phyloP scores from a whole-genome alignment of 2,329 filamentous ascomycete species.

The Metarhizium guizhouense region DNA sequence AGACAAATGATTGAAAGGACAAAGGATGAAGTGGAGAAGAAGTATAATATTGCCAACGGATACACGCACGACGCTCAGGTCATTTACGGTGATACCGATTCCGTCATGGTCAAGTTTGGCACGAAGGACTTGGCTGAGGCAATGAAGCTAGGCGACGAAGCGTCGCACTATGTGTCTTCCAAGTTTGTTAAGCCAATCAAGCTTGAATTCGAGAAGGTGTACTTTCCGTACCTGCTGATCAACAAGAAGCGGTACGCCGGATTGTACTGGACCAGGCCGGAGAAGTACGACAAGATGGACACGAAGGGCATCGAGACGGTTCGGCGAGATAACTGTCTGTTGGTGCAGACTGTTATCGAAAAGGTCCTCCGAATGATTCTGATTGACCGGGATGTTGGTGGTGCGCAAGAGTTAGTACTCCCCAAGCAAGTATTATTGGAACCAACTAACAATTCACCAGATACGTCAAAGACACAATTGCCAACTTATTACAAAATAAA shows the following conservation, averaged over 20 bases:
- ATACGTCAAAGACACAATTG: slow-evolving; percentile 93
- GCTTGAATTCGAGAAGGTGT: slow-evolving; percentile 98
- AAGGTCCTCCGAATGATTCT: slow-evolving; percentile 92
- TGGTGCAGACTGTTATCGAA: slow-evolving; percentile 96
- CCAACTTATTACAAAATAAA: slow-evolving; percentile 92
- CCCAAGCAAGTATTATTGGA: not conserved
- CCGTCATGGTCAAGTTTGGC: slow-evolving; percentile 99
- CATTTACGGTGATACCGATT: slow-evolving; percentile 98
- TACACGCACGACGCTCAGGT: slow-evolving; percentile 93
- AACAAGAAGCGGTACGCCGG: slow-evolving; percentile 99
- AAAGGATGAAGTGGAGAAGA: slow-evolving; percentile 85
- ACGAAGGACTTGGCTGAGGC: slow-evolving; percentile 76
- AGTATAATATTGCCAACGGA: slow-evolving; percentile 87
- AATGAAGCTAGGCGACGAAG: slow-evolving; percentile 94
- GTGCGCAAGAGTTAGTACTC: slow-evolving; percentile 76
- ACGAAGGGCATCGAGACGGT: slow-evolving; percentile 99
- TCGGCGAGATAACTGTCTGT: slow-evolving; percentile 86
- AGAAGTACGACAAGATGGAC: slow-evolving; percentile 99
- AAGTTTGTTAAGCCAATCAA: slow-evolving; percentile 98
- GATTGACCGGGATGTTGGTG: slow-evolving; percentile 83
- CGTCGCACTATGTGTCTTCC: slow-evolving; percentile 74
- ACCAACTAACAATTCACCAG: slow-evolving; percentile 33
- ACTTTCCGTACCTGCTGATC: slow-evolving; percentile 95
- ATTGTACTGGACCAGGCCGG: slow-evolving; percentile 90
- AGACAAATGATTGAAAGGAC: slow-evolving; percentile 99